Evolutionary conservation across 2,329 filamentous ascomycete genomes (phyloP), one percentile per base, ranked within the genome.

Genomic region (Aspergillus luchuensis): DNA sequence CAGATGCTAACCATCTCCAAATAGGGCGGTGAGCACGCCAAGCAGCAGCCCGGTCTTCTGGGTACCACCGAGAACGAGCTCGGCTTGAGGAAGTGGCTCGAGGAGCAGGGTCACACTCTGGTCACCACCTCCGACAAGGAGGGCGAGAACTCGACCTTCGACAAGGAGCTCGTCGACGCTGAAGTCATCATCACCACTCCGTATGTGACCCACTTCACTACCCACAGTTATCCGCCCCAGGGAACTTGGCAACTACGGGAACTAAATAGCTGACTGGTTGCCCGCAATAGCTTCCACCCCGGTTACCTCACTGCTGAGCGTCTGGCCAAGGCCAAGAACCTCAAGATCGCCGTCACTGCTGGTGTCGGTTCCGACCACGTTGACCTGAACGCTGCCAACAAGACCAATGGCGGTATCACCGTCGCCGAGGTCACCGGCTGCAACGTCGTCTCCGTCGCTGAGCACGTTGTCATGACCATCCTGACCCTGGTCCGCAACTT

Each of bases 391-490:
- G 92, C 91, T 48, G 95, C 95, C 79, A 98, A 98, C 90, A 93
- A 89, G 84, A 97, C 93, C 82, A 99, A 99, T 79, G 94, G 94
- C 74, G 95, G 95, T 77, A 83, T 98, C 82, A 99, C 93, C 71
- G 95, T 99, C 64, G 93, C 92, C 66, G 95, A 99, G 81, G 95
- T 99, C 67, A 99, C 95, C 8, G 95, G 95, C 76, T 96, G 91
- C 82, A 99, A 99, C 79, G 95, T 99, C 72, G 93, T 97, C 72
- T 98, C 95, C 55, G 95, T 99, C 66, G 95, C 95, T 62, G 95
- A 99, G 87, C 95, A 99, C 83, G 95, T 99, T 71, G 82, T 99
- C 82, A 98, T 99, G 95, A 99, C 95, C 78, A 98, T 98, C 80
- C 90, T 99, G 56, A 80, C 89, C 67, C 89, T 99, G 57, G 89